Evolutionary conservation across 192 early-diverging fungal species (phyloP).

Genomic region (Gamsiella multidivaricata): DNA sequence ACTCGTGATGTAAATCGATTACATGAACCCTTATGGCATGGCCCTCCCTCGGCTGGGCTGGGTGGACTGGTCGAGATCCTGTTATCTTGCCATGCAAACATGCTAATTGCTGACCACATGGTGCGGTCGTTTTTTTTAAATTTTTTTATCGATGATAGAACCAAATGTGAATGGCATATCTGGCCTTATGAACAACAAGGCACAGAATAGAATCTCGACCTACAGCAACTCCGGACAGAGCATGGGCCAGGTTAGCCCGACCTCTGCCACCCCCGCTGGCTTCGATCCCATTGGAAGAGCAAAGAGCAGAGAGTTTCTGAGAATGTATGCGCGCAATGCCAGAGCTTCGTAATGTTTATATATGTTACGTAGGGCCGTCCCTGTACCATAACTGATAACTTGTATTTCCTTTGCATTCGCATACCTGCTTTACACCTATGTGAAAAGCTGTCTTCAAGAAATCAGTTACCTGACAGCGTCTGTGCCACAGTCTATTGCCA

Average conservation of each 20-base stretch:
- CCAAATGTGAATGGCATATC: background rate
- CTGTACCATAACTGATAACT: too few species aligned
- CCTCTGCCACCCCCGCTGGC: slow-evolving; percentile 34
- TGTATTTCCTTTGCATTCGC: background rate
- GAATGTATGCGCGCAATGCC: slow-evolving; percentile 65
- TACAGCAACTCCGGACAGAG: slow-evolving; percentile 37
- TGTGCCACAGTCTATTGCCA: slow-evolving; percentile 47
- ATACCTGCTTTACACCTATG: too few species aligned
- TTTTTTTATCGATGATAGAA: background rate
- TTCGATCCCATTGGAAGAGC: slow-evolving; percentile 64
- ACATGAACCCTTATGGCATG: background rate
- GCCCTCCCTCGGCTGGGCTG: background rate
- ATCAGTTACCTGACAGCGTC: slow-evolving; percentile 66
- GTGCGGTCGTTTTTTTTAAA: background rate
- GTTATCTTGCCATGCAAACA: background rate
- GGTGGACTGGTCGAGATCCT: too few species aligned
- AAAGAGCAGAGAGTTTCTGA: slow-evolving; percentile 79
- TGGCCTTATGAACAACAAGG: slow-evolving; percentile 16
- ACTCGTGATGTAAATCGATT: slow-evolving; percentile 15
- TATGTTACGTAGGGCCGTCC: too few species aligned
- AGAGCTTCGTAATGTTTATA: background rate
- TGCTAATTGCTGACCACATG: slow-evolving; percentile 21
- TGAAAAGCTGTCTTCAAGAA: slow-evolving; percentile 72
- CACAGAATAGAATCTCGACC: slow-evolving; percentile 38
- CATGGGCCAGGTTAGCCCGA: slow-evolving; percentile 54